Evolutionary conservation across 345 rosid species (phyloP), one percentile per base, ranked within the genome.

Genomic region (Clausena lansium): DNA sequence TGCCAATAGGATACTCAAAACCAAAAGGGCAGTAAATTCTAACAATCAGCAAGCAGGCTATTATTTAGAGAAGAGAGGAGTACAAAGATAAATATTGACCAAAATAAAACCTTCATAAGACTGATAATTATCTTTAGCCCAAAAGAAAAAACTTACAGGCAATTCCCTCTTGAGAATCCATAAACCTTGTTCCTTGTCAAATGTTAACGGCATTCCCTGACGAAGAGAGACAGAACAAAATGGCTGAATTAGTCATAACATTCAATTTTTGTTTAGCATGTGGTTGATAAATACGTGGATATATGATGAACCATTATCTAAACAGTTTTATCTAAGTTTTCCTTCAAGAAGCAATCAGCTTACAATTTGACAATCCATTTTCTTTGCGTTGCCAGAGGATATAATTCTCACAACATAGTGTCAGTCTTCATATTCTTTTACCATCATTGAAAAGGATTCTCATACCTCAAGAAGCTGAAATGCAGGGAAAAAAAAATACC

Each of bases 141-240:
- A 36, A 27, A 50, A 20, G 13, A 57, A 61, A 7, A 55, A 66
- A 81, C 93, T 85, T 80, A 91, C 99, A 52, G 93, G 87, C 71
- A 96, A 58, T 82, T 94, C 95, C 85, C 85, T 91, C 80, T 77
- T 35, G 39, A 92, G 88, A 82, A 68, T 86, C 99, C 99, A 96
- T 54, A 79, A 63, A 20, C 94, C 89, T 47, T 77, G 84, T 67
- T 84, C 83, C 80, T 86, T 59, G 58, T 96, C 86, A 79, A 87
- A 83, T 71, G 74, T 86, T 77, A 96, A 82, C 73, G 98, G 95
- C 38, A 93, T 79, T 89, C 91, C 88, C 98, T 93, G 87, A 77
- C 30, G 36, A 66, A 77, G 45, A 33, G 14, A 14, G 24, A 30
- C 63, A 66, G 35, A 32, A 52, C 39, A 67, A n/a, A 70, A 62